Evolutionary conservation across 257 asterid genomes (phyloP).

Genomic region (Solanum okadae): DNA sequence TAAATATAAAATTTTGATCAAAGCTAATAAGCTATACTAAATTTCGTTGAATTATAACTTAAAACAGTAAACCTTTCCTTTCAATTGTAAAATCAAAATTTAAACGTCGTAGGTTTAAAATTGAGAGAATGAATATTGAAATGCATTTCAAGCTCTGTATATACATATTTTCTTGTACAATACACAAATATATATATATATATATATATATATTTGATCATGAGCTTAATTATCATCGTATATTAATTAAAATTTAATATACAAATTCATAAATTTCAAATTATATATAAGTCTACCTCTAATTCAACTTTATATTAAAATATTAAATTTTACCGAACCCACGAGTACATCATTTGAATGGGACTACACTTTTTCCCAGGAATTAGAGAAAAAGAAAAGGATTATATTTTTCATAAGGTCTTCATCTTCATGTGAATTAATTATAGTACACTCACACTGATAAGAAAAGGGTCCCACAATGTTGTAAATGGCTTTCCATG

Average conservation of each 20-base stretch:
- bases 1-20: neutral
- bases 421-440: neutral
- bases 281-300: too few relatives aligned
- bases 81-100: neutral
- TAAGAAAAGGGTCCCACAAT: neutral
- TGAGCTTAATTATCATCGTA: neutral
- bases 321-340: rapidly evolving
- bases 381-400: neutral
- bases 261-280: neutral
- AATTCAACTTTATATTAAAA: too few relatives aligned
- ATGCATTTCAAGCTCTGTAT: neutral
- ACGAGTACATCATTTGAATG: neutral
- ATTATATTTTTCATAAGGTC: neutral
- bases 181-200: neutral
- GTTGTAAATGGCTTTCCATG: neutral
- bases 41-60: neutral
- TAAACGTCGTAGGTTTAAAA: neutral
- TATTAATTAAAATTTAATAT: neutral
- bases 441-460: neutral
- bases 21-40: neutral
- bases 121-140: neutral
- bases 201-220: too few relatives aligned
- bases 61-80: neutral
- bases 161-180: neutral
- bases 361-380: neutral